A percentile compares a stretch with the other conserved stretches of the same genome.
Conservation (phyloP, 371 early-diverging fungal species). For the Mucor lusitanicus region DNA sequence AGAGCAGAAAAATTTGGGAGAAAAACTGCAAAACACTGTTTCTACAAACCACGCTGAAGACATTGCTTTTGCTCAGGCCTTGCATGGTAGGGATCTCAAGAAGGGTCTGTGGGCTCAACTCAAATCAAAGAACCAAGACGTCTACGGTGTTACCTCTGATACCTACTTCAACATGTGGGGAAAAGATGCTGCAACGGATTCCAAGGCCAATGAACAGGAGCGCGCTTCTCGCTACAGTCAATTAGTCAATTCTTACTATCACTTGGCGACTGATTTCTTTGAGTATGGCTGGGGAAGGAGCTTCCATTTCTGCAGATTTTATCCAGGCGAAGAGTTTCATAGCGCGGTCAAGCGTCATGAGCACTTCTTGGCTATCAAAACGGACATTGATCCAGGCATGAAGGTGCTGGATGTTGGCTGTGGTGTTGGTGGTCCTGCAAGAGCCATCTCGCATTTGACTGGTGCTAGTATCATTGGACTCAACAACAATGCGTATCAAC, state of each 20-base stretch:
- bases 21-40: slow-evolving; percentile 15
- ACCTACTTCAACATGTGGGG: slow-evolving; percentile 66
- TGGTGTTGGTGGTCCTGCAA: slow-evolving; percentile 93
- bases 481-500: slow-evolving; percentile 95
- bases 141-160: slow-evolving; percentile 55
- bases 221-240: slow-evolving; percentile 64
- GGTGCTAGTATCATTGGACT: slow-evolving; percentile 89
- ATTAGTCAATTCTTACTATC: slow-evolving; percentile 80
- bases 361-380: slow-evolving; percentile 79
- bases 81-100: slow-evolving; percentile 51
- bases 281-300: slow-evolving; percentile 86
- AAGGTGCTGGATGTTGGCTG: slow-evolving; percentile 88
- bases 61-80: slow-evolving; percentile 51
- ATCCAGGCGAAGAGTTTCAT: slow-evolving; percentile 74
- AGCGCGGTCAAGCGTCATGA: slow-evolving; percentile 90
- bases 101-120: slow-evolving; percentile 54
- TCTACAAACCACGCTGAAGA: slow-evolving; percentile 47
- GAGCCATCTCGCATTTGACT: slow-evolving; percentile 87
- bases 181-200: slow-evolving; percentile 46
- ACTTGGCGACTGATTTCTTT: slow-evolving; percentile 83
- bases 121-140: slow-evolving; percentile 56
- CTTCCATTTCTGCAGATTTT: slow-evolving; percentile 90
- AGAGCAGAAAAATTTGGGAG: not conserved
- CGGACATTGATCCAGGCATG: slow-evolving; percentile 68
- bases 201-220: slow-evolving; percentile 50